phyloP scores from a whole-genome alignment of 192 early-diverging fungal species.

The Coemansia sp. region DNA sequence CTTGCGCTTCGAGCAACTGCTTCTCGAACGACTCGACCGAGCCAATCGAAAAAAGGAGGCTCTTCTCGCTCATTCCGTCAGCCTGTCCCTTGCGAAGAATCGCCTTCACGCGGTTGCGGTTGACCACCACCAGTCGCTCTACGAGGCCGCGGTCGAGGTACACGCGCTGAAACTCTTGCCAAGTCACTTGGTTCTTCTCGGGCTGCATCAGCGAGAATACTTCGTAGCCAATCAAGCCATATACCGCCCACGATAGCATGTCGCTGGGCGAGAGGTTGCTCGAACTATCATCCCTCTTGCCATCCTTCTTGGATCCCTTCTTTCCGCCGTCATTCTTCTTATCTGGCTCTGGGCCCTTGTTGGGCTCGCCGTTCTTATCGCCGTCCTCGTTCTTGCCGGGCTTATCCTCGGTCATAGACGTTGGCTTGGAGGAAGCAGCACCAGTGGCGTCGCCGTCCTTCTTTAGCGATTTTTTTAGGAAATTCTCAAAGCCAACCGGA shows the following conservation, averaged over 20 bases:
- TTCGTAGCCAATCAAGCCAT: constrained; percentile 17
- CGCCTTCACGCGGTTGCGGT: constrained; percentile 80
- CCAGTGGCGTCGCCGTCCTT: constrained; percentile 34
- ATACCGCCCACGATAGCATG: constrained; percentile 20
- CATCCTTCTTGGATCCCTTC: constrained; percentile 41
- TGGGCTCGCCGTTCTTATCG: constrained; percentile 2
- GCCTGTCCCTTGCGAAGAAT: constrained; percentile 50
- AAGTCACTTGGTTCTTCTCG: constrained; percentile 72
- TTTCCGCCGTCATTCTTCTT: constrained; percentile 11
- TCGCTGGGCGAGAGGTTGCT: constrained; percentile 8
- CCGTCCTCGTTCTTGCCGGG: constrained; percentile 11
- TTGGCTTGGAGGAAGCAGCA: not conserved
- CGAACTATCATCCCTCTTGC: constrained; percentile 8
- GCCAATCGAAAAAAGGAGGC: constrained; percentile 81
- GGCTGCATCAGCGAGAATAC: constrained; percentile 8
- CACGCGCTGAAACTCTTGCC: constrained; percentile 85
- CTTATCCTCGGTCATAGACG: not conserved
- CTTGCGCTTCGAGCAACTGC: constrained; percentile 83
- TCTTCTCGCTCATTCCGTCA: constrained; percentile 10
- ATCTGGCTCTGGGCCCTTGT: constrained; percentile 7
- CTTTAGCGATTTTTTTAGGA: constrained; percentile 56
- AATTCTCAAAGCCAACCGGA: constrained; percentile 71
- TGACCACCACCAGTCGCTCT: constrained; percentile 83
- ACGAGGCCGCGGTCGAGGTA: constrained; percentile 92
- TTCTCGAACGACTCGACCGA: constrained; percentile 93